Evolutionary conservation across 2,329 filamentous ascomycete genomes (phyloP).

Genomic region (Fusarium sp.): DNA sequence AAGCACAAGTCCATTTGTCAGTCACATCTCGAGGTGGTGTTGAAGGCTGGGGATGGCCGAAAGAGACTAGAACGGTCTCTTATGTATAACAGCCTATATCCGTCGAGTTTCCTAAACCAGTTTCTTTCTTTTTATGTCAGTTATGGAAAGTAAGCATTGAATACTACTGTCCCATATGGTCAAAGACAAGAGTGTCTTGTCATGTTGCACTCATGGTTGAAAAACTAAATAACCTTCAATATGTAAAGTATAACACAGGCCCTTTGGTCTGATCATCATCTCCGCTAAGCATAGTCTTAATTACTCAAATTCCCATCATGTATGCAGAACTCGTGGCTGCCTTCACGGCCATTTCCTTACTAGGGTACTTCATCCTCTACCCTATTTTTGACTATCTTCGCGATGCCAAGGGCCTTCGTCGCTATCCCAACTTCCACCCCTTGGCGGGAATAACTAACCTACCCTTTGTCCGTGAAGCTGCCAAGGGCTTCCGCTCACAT

Average conservation of each 20-base stretch:
- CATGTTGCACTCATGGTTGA: neutral
- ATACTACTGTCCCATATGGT: too few relatives aligned
- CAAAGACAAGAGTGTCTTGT: neutral
- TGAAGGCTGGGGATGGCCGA: neutral
- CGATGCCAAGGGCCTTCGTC: slow-evolving; percentile 57
- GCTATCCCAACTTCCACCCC: slow-evolving; percentile 43
- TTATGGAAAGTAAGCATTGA: slow-evolving; percentile 16
- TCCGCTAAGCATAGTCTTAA: neutral
- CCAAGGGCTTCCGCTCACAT: slow-evolving; percentile 59
- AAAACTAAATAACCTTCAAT: neutral
- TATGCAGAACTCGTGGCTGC: slow-evolving; percentile 36
- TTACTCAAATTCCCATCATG: slow-evolving; percentile 26
- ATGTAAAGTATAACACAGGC: slow-evolving; percentile 19
- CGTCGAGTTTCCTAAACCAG: slow-evolving; percentile 15
- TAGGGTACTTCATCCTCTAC: slow-evolving; percentile 38
- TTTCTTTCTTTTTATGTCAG: slow-evolving; percentile 2
- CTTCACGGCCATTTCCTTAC: slow-evolving; percentile 15
- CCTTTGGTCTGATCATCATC: neutral
- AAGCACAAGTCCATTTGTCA: too few relatives aligned
- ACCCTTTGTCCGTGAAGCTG: slow-evolving; percentile 40
- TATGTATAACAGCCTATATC: neutral
- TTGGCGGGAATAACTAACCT: slow-evolving; percentile 44
- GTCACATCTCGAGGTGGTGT: neutral
- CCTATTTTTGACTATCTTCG: slow-evolving; percentile 36
- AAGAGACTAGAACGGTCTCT: neutral